Evolutionary conservation across 2,329 filamentous ascomycete genomes (phyloP).

Genomic region (Sporothrix sp.): DNA sequence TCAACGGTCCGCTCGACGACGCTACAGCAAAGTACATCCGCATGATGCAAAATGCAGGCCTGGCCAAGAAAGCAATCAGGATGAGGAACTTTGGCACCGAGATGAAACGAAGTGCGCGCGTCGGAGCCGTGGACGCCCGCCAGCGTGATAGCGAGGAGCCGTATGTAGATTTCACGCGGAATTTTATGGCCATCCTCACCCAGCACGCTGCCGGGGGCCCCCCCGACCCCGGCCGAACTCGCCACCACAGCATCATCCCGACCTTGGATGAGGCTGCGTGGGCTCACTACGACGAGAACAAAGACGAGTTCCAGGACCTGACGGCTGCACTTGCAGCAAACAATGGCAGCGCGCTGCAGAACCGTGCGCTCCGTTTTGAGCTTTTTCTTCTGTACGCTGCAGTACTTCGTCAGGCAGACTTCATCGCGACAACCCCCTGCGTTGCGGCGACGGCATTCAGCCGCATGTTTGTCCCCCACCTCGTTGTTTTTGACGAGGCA

Average conservation of each 20-base stretch:
- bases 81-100: constrained; percentile 18
- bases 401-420: constrained; percentile 31
- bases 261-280: constrained; percentile 36
- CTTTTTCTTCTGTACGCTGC: constrained; percentile 29
- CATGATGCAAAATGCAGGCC: constrained; percentile 28
- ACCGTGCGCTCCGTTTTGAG: constrained; percentile 21
- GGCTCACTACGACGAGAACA: constrained; percentile 29
- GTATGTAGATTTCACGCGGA: constrained; percentile 18
- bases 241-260: constrained; percentile 21
- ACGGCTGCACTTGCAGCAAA: constrained; percentile 27
- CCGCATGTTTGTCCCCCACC: constrained; percentile 62
- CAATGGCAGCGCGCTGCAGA: constrained; percentile 18
- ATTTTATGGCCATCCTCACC: constrained; percentile 29
- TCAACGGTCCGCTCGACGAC: constrained; percentile 39
- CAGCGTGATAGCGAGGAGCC: constrained; percentile 5
- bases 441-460: constrained; percentile 30
- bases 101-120: constrained; percentile 11
- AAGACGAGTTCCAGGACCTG: constrained; percentile 27
- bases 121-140: background rate
- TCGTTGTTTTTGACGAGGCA: constrained; percentile 74
- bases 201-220: constrained; percentile 10
- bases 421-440: constrained; percentile 38
- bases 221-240: constrained; percentile 15
- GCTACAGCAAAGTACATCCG: constrained; percentile 33
- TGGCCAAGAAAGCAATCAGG: constrained; percentile 22